These are phyloP conservation scores for Alternaria incomplexa DNA, from an alignment of 2,329 filamentous ascomycete genomes.

Conservation along the genomic window DNA sequence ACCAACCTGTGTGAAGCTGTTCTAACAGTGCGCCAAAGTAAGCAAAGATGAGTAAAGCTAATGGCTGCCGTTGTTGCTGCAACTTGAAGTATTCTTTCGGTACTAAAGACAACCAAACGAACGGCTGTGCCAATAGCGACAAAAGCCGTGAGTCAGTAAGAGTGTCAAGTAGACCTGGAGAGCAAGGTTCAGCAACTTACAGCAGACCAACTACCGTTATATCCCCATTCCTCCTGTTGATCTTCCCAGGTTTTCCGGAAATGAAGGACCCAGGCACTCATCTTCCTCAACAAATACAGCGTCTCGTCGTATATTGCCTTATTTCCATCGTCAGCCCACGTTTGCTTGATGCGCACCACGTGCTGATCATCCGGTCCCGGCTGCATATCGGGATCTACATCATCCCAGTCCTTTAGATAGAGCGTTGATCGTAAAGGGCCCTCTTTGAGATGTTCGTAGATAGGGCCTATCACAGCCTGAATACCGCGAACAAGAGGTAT, in stretches of 20 bases:
- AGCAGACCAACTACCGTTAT: conserved; percentile 18
- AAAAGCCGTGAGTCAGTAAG: not conserved
- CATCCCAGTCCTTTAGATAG: conserved; percentile 16
- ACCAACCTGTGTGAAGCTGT: conserved; percentile 20
- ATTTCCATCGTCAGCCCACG: conserved; percentile 14
- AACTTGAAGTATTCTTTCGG: conserved; percentile 20
- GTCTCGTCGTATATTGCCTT: conserved; percentile 15
- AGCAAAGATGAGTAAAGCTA: conserved; percentile 25
- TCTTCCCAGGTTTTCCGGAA: conserved; percentile 2
- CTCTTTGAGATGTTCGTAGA: conserved; percentile 8
- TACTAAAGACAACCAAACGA: conserved; percentile 21
- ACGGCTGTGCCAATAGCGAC: not conserved
- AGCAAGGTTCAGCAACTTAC: not conserved
- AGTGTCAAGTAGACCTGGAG: not conserved
- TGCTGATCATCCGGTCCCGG: conserved; percentile 12
- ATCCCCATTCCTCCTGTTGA: conserved; percentile 5
- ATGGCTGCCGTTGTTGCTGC: conserved; percentile 24
- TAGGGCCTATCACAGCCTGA: conserved; percentile 8
- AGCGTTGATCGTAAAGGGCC: conserved; percentile 23
- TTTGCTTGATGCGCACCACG: conserved; percentile 6
- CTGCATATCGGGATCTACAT: conserved; percentile 8
- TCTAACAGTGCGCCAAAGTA: conserved; percentile 23
- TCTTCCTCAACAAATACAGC: conserved; percentile 12
- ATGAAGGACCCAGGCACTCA: conserved; percentile 18
- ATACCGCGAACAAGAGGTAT: conserved; percentile 26